These are phyloP conservation scores for Schizonepeta tenuifolia DNA, from an alignment of 257 asterid species.

Conservation along the genomic window DNA sequence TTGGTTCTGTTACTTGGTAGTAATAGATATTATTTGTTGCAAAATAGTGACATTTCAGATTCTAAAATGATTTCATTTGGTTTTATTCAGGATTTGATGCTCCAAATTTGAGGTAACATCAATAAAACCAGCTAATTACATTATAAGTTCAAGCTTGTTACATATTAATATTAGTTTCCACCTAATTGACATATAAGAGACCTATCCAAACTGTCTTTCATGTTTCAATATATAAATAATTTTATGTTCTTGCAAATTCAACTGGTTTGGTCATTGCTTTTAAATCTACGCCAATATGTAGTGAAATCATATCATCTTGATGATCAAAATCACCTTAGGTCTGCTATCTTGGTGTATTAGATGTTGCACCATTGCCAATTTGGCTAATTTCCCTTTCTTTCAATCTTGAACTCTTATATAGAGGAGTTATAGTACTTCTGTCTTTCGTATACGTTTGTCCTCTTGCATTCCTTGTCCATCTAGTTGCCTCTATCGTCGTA, in stretches of 20 bases:
- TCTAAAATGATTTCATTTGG: background rate
- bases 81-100: conserved; percentile 63
- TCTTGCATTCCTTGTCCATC: background rate
- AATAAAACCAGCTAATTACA: background rate
- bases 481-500: background rate
- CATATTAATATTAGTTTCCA: background rate
- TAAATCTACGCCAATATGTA: background rate
- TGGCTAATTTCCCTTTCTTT: background rate
- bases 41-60: background rate
- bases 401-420: background rate
- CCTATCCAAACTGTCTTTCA: background rate
- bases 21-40: no score
- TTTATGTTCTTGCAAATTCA: background rate
- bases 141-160: background rate
- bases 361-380: background rate
- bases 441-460: background rate
- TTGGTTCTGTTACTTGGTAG: background rate
- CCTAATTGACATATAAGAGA: background rate
- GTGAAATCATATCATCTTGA: background rate
- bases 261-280: background rate
- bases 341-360: background rate
- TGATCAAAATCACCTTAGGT: background rate
- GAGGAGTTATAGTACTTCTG: background rate
- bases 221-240: background rate
- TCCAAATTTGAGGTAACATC: conserved; percentile 59